Evolutionary conservation across 768 basidiomycete genomes (phyloP), one percentile per base, ranked within the genome.

Genomic region (Mycena galericulata): DNA sequence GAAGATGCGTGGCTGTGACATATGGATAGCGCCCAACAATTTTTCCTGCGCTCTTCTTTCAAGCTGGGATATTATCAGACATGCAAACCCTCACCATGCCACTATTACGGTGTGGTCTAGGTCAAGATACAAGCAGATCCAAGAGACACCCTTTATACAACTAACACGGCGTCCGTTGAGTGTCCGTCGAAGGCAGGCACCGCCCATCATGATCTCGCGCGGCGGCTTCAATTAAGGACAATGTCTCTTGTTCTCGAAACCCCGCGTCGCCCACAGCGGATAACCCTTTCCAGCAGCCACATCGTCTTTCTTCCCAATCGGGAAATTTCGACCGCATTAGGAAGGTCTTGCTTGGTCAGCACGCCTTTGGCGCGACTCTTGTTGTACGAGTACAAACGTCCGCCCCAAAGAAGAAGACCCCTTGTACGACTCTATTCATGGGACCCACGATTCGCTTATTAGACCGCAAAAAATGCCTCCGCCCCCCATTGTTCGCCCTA

Each of bases 311-410:
- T 57, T 57, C 45, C 32, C 29, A 24, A 59, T 59, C 32, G 30
- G 61, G 61, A 53, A 62, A 53, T 53, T 40, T 62, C 50, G 30
- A 41, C 61, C 40, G 17, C 30, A 62, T 51, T n/a, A 12, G 60
- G 60, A 49, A 61, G 8, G n/a, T n/a, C 11, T 51, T 17, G 55
- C 38, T 40, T 45, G 22, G 41, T 8, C 14, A 12, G 15, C 20
- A 1, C 4, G 22, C 47, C 22, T 60, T 60, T 30, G 34, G 2
- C 22, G 34, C 34, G n/a, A 18, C 32, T 20, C 24, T 4, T 20
- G 46, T 47, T 27, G 20, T 12, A 22, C 24, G 29, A 36, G 34
- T 36, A 36, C 34, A 36, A 36, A 36, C 34, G 34, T 7, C 34
- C 14, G 34, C 14, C 34, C 34, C 14, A 36, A 36, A 36, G 14